Base-by-base conservation (phyloP, 2,329 filamentous ascomycete genomes). In the Macrophomina pseudophaseolina region DNA sequence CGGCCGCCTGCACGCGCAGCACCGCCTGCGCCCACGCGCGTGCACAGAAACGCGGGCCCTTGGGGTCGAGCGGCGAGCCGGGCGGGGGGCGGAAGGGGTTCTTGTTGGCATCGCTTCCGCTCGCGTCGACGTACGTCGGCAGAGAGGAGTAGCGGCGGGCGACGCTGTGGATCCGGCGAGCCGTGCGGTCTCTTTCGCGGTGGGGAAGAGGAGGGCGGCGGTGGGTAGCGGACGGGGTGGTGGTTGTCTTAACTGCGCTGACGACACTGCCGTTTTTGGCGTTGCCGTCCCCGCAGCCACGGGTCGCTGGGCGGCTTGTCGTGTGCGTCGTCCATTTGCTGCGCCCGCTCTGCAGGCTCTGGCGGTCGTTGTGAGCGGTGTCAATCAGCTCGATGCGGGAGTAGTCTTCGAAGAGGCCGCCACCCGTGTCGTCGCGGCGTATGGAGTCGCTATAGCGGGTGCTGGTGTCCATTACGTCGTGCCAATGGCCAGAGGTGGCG, bases 111-210 rank as follows among this genome's bases (percentile, higher is more conserved):
- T n/a, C 18, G 42, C 8, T 14, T 18, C 14, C 16, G 48, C 42
- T 18, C 33, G 30, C 40, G 7, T 46, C 48, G 35, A 62, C 28
- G 40, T 62, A 56, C 4, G 23, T 9, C 16, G 65, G 58, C 16
- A 66, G 56, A 28, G 56, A 35, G 7, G 65, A 66, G 56, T 66
- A 66, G 23, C 58, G 56, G 38, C 12, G 40, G 0, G 65, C 65
- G 40, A 66, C 32, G 49, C 38, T 38, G 30, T 33, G 56, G 23
- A 66, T 35, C 30, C 65, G 56, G 44, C 38, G 40, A n/a, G 33
- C 65, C 23, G 23, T 23, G 38, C 44, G 40, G 38, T 62, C 64
- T 11, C 4, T 18, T 38, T 48, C 56, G 28, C 35, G 35, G 6
- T 12, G 35, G 35, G 35, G 35, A 38, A 38, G 35, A 12, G 35